Conservation (phyloP, 768 basidiomycete species). For the Sutorius australiensis region DNA sequence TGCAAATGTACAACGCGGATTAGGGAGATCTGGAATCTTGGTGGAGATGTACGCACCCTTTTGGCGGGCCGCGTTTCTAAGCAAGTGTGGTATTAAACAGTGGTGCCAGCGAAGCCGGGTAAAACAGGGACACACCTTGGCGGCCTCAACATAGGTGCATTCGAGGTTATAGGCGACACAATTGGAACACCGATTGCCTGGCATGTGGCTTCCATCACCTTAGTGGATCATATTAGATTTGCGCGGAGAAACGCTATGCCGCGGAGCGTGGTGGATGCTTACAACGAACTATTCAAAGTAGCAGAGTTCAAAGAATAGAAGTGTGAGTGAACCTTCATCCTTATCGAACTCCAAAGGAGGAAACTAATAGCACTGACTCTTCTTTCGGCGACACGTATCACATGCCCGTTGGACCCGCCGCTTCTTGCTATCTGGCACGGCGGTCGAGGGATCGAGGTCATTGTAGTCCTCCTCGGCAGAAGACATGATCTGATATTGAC, state of each 20-base stretch:
- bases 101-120: not conserved
- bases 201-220: conserved; percentile 64
- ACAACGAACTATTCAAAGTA: conserved; percentile 21
- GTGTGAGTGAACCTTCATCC: not conserved
- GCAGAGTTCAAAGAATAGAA: not conserved
- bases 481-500: conserved; percentile 32
- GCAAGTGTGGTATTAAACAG: not conserved
- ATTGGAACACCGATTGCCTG: conserved; percentile 52
- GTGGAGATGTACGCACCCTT: conserved; percentile 24
- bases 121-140: conserved; percentile 38
- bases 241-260: not conserved
- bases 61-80: conserved; percentile 41
- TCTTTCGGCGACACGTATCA: conserved; percentile 80
- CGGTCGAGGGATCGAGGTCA: conserved; percentile 36
- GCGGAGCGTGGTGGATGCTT: conserved; percentile 6
- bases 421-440: conserved; percentile 51
- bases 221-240: not conserved
- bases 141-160: conserved; percentile 56
- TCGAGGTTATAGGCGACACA: conserved; percentile 45
- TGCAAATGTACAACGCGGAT: conserved; percentile 18
- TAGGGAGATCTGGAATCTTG: not conserved
- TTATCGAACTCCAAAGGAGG: not conserved
- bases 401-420: conserved; percentile 74
- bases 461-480: conserved; percentile 64
- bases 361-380: conserved; percentile 46